Percentiles rank a stretch among this genome's conserved stretches.
Evolutionary conservation across 805 yeast genomes (phyloP).

Genomic region (Yamadazyma takamatsuzukensis): DNA sequence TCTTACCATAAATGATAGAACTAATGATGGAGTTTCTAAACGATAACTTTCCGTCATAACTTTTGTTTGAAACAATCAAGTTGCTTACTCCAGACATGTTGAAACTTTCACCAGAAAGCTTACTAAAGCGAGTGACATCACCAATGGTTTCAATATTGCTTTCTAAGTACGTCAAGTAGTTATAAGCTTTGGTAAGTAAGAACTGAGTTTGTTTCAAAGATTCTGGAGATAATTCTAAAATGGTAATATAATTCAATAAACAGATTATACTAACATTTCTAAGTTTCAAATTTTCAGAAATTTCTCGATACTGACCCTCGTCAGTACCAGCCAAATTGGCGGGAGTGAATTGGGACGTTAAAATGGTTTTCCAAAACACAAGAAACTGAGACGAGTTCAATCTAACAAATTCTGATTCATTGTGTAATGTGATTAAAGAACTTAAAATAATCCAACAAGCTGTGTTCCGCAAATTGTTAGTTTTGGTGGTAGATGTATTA

Average conservation of each 20-base stretch:
- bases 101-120: slow-evolving; percentile 17
- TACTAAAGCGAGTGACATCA: slow-evolving; percentile 28
- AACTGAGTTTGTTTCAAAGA: slow-evolving; percentile 39
- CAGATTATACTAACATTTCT: slow-evolving; percentile 38
- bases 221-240: slow-evolving; percentile 38
- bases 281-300: slow-evolving; percentile 31
- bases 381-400: slow-evolving; percentile 42
- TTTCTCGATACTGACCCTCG: slow-evolving; percentile 22
- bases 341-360: slow-evolving; percentile 39
- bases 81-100: slow-evolving; percentile 28
- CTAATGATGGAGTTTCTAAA: slow-evolving; percentile 26
- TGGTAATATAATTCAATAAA: slow-evolving; percentile 34
- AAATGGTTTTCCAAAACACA: slow-evolving; percentile 42
- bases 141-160: slow-evolving; percentile 32
- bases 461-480: slow-evolving; percentile 22
- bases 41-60: slow-evolving; percentile 16
- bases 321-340: slow-evolving; percentile 15
- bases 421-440: slow-evolving; percentile 36
- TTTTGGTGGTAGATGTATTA: slow-evolving; percentile 18
- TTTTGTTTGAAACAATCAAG: slow-evolving; percentile 24
- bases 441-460: slow-evolving; percentile 42
- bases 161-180: slow-evolving; percentile 38
- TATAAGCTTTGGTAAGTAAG: slow-evolving; percentile 37
- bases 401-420: slow-evolving; percentile 39
- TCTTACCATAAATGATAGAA: slow-evolving; percentile 34